Percentiles rank a stretch among this genome's conserved stretches.
phyloP scores from a whole-genome alignment of 495 filamentous ascomycete genomes.

The Penicillium simplicissimum region DNA sequence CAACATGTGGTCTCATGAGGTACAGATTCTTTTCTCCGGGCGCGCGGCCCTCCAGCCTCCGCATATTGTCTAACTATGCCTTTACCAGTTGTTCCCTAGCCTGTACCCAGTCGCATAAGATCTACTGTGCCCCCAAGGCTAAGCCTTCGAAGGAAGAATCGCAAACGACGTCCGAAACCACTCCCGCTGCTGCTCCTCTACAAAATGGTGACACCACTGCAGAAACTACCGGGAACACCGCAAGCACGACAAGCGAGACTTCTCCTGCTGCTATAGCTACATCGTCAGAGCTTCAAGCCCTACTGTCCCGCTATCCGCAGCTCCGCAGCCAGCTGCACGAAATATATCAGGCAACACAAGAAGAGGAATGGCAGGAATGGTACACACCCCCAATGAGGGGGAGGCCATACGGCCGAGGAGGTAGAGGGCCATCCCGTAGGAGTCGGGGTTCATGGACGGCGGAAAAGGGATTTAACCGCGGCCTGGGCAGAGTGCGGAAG shows the following conservation, averaged over 20 bases:
- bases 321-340: slow-evolving; percentile 51
- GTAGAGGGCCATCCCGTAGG: slow-evolving; percentile 34
- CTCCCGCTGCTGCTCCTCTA: slow-evolving; percentile 1
- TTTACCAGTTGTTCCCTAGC: slow-evolving; percentile 63
- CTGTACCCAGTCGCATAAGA: slow-evolving; percentile 66
- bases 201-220: slow-evolving; percentile 14
- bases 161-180: slow-evolving; percentile 23
- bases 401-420: slow-evolving; percentile 45
- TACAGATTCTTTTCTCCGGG: slow-evolving; percentile 26
- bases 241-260: slow-evolving; percentile 9
- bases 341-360: slow-evolving; percentile 54
- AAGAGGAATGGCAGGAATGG: slow-evolving; percentile 45
- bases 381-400: slow-evolving; percentile 23
- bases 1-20: slow-evolving; percentile 62
- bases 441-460: slow-evolving; percentile 45
- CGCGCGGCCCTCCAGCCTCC: slow-evolving; percentile 7
- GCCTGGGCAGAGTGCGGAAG: slow-evolving; percentile 43
- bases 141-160: slow-evolving; percentile 33
- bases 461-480: slow-evolving; percentile 50
- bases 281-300: slow-evolving; percentile 47
- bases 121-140: slow-evolving; percentile 46
- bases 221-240: not conserved
- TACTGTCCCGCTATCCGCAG: slow-evolving; percentile 54
- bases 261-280: slow-evolving; percentile 27
- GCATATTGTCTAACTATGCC: not conserved